These are phyloP conservation scores for Helminthosporium solani DNA, from an alignment of 2,329 filamentous ascomycete genomes.

Conservation along the genomic window DNA sequence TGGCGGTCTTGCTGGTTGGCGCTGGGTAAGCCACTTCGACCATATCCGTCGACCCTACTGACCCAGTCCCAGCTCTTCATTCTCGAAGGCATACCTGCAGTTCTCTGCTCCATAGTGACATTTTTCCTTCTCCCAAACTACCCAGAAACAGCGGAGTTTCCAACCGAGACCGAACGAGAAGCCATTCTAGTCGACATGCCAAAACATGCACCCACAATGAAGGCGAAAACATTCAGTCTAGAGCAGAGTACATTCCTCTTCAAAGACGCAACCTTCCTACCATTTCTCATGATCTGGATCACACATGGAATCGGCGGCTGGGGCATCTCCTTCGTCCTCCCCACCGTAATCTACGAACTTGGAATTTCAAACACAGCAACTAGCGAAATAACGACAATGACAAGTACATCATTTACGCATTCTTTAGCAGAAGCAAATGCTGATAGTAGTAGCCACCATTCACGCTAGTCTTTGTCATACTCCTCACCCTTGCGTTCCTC, in stretches of 20 bases:
- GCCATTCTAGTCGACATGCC: slow-evolving; percentile 20
- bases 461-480: slow-evolving; percentile 24
- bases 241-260: slow-evolving; percentile 18
- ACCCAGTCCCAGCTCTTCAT: slow-evolving; percentile 21
- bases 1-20: slow-evolving; percentile 41
- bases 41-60: neutral
- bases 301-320: slow-evolving; percentile 25
- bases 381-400: slow-evolving; percentile 26
- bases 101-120: slow-evolving; percentile 16
- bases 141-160: slow-evolving; percentile 19
- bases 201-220: slow-evolving; percentile 23
- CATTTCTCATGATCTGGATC: slow-evolving; percentile 28
- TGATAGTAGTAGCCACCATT: slow-evolving; percentile 17
- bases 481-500: slow-evolving; percentile 18
- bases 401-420: slow-evolving; percentile 9
- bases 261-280: slow-evolving; percentile 20
- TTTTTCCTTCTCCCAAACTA: slow-evolving; percentile 25
- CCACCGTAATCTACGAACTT: slow-evolving; percentile 15
- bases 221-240: slow-evolving; percentile 23
- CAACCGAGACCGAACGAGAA: slow-evolving; percentile 18
- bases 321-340: slow-evolving; percentile 26
- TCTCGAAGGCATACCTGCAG: slow-evolving; percentile 23
- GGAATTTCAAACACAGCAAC: slow-evolving; percentile 22
- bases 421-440: neutral
- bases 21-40: slow-evolving; percentile 23